Conservation (phyloP, 2,329 filamentous ascomycete genomes). For the Seiridium cupressi region DNA sequence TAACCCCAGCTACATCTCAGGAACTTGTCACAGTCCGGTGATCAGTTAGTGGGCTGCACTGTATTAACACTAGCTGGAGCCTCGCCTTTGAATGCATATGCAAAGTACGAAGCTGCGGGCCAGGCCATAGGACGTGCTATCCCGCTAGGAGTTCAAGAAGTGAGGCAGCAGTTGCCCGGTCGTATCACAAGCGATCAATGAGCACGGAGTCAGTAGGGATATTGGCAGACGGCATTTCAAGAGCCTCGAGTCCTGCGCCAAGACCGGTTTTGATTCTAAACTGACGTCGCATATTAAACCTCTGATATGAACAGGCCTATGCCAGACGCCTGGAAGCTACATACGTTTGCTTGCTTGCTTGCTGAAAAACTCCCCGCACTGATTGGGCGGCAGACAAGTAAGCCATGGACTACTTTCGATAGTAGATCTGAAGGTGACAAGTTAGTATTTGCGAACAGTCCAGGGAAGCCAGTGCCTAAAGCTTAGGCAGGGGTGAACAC, state of each 20-base stretch:
- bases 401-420: conserved; percentile 29
- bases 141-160: conserved; percentile 3
- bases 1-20: no score
- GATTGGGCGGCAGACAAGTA: background rate
- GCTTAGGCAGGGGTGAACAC: background rate
- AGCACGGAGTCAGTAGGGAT: background rate
- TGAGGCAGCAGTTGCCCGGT: conserved; percentile 17
- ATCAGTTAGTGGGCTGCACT: no score
- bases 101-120: background rate
- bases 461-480: background rate
- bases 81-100: background rate
- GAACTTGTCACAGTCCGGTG: no score
- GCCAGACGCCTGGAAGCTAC: no score
- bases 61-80: background rate
- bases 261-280: no score
- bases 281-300: no score
- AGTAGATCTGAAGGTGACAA: conserved; percentile 32
- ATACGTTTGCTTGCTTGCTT: background rate
- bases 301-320: no score
- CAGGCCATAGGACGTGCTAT: conserved; percentile 9
- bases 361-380: background rate
- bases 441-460: conserved; percentile 14
- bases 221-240: background rate
- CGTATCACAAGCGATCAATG: conserved; percentile 16
- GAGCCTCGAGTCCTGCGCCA: no score